A percentile compares a stretch with the other conserved stretches of the same genome.
Conservation (phyloP, 2,329 filamentous ascomycete genomes). For the Aspergillus novofumigatus region DNA sequence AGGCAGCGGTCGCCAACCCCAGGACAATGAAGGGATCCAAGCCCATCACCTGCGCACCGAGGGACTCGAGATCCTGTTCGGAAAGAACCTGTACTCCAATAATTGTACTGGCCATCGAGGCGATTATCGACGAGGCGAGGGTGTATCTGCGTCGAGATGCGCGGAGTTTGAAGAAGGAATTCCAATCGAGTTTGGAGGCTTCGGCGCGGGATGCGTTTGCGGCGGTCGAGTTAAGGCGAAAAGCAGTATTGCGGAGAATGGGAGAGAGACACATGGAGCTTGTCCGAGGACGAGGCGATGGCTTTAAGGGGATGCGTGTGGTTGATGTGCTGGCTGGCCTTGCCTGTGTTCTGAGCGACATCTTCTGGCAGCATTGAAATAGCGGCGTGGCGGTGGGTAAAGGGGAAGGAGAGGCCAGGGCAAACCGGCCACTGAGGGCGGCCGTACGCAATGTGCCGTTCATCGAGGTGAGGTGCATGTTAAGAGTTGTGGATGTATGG, state of each 20-base stretch:
- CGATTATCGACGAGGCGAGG: slow-evolving; percentile 68
- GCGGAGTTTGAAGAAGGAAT: slow-evolving; percentile 87
- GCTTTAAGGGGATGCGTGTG: slow-evolving; percentile 12
- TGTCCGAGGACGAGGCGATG: slow-evolving; percentile 8
- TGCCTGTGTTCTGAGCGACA: slow-evolving; percentile 22
- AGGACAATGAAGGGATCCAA: slow-evolving; percentile 85
- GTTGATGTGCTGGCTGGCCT: slow-evolving; percentile 20
- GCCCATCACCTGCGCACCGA: slow-evolving; percentile 66
- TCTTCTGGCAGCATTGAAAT: slow-evolving; percentile 13
- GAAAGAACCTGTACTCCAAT: slow-evolving; percentile 54
- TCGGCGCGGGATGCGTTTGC: slow-evolving; percentile 26
- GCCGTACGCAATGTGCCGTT: slow-evolving; percentile 32
- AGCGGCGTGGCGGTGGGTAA: slow-evolving; percentile 15
- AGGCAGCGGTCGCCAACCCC: slow-evolving; percentile 72
- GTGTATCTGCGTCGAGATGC: slow-evolving; percentile 80
- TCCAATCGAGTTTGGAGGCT: slow-evolving; percentile 66
- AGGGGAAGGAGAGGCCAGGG: slow-evolving; percentile 21
- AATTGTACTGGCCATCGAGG: slow-evolving; percentile 59
- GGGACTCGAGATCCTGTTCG: slow-evolving; percentile 63
- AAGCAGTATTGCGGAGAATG: slow-evolving; percentile 4
- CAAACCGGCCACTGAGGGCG: slow-evolving; percentile 26
- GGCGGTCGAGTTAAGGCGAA: slow-evolving; percentile 28
- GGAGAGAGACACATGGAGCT: slow-evolving; percentile 5
- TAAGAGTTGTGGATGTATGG: slow-evolving; percentile 8
- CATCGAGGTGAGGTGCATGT: slow-evolving; percentile 25